These are phyloP conservation scores for Hemileccinum hortonii DNA, from an alignment of 1,284 basidiomycete genomes.

Conservation along the genomic window DNA sequence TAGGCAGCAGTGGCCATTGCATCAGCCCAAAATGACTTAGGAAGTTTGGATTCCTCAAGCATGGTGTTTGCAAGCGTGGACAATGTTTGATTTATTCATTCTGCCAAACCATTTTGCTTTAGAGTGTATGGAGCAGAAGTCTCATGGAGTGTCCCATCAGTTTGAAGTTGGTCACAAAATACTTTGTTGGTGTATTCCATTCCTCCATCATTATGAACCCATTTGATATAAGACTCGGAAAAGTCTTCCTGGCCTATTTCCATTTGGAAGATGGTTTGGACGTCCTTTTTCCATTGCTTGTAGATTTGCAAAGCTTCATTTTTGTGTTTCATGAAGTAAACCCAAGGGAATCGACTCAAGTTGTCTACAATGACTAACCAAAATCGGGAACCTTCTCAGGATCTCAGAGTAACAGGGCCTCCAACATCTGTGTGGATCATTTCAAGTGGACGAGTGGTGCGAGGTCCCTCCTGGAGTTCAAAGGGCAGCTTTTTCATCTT, in stretches of 20 bases:
- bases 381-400: conserved; percentile 24
- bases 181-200: too few relatives aligned
- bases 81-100: conserved; percentile 32
- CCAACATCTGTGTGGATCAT: conserved; percentile 35
- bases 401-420: conserved; percentile 26
- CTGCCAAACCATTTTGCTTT: too few relatives aligned
- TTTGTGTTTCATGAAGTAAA: conserved; percentile 28
- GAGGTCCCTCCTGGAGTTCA: conserved; percentile 3
- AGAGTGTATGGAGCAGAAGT: not conserved
- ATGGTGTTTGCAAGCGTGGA: conserved; percentile 22
- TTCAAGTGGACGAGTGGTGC: conserved; percentile 14
- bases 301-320: conserved; percentile 15
- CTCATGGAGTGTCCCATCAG: not conserved
- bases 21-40: conserved; percentile 27
- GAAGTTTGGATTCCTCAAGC: conserved; percentile 23
- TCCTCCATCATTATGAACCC: too few relatives aligned
- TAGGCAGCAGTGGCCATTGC: not conserved
- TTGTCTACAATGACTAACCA: conserved; percentile 37
- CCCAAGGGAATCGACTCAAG: conserved; percentile 18
- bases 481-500: conserved; percentile 31
- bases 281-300: not conserved
- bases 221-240: too few relatives aligned
- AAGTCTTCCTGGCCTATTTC: too few relatives aligned
- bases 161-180: not conserved
- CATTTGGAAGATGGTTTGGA: too few relatives aligned